Evolutionary conservation across 108 stramenopile species (phyloP).

Genomic region (Bacterosira constricta): DNA sequence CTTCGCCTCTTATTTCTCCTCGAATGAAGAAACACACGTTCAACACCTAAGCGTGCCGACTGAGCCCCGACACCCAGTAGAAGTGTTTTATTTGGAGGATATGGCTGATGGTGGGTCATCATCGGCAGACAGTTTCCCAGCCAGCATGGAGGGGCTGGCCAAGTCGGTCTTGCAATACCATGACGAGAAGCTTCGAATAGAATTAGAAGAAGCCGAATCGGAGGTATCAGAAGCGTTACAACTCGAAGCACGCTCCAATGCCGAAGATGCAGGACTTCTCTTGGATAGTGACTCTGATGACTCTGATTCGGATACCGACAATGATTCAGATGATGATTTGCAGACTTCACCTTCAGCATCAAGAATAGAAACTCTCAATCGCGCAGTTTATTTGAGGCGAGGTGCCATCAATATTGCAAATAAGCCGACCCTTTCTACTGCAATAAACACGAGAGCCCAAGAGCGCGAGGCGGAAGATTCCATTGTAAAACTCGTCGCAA

Average conservation of each 20-base stretch:
- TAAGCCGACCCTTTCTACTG: neutral
- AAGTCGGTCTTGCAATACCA: slow-evolving; percentile 15
- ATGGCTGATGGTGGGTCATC: slow-evolving; percentile 2
- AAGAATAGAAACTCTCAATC: slow-evolving; percentile 2
- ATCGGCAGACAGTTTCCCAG: neutral
- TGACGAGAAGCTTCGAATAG: slow-evolving; percentile 19
- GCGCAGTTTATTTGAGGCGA: slow-evolving; percentile 22
- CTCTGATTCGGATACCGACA: slow-evolving; percentile 1
- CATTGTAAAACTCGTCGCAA: slow-evolving; percentile 9
- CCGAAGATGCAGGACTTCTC: slow-evolving; percentile 11
- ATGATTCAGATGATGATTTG: slow-evolving; percentile 40
- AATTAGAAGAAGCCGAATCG: slow-evolving; percentile 23
- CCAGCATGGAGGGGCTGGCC: slow-evolving; percentile 1
- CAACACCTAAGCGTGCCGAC: slow-evolving; percentile 34
- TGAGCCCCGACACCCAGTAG: slow-evolving; percentile 16
- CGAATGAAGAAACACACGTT: slow-evolving; percentile 73
- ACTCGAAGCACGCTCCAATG: neutral
- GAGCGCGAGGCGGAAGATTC: neutral
- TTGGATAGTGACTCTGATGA: neutral
- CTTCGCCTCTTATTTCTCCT: slow-evolving; percentile 92
- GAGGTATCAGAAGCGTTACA: slow-evolving; percentile 15
- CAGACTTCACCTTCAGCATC: slow-evolving; percentile 31
- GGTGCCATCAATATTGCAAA: neutral
- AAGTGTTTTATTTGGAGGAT: slow-evolving; percentile 26
- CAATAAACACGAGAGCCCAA: slow-evolving; percentile 8